A percentile compares a stretch with the other conserved stretches of the same genome.
Evolutionary conservation across 31 red algal genomes (phyloP).

Genomic region (Pterothamnion heteromorphum): DNA sequence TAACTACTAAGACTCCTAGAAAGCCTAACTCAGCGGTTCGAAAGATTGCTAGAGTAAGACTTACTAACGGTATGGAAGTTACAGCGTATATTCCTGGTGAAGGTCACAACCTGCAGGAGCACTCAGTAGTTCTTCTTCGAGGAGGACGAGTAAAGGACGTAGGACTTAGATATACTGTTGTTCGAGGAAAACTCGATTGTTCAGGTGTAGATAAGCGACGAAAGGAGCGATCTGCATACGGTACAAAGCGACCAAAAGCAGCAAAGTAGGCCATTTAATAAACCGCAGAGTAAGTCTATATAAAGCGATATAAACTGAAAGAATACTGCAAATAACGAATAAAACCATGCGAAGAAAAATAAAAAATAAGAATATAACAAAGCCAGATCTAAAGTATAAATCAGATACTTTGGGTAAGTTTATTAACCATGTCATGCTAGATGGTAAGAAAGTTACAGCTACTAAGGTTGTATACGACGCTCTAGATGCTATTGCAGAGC

Average conservation of each 20-base stretch:
- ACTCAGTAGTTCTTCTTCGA: conserved; percentile 38
- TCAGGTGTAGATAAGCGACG: conserved; percentile 32
- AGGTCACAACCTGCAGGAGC: conserved; percentile 44
- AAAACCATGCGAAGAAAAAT: neutral
- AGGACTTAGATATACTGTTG: conserved; percentile 10
- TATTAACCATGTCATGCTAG: neutral
- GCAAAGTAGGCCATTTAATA: neutral
- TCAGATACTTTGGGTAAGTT: neutral
- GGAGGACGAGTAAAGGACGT: conserved; percentile 41
- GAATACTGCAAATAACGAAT: neutral
- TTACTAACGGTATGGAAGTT: conserved; percentile 34
- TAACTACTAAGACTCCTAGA: conserved; percentile 32
- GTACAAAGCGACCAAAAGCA: conserved; percentile 44
- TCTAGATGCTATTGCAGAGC: neutral
- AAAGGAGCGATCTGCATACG: conserved; percentile 53
- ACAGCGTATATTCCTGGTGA: conserved; percentile 46
- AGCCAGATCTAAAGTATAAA: neutral
- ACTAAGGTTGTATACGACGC: neutral
- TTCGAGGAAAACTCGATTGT: conserved; percentile 59
- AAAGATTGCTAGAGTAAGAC: conserved; percentile 39
- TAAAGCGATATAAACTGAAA: neutral
- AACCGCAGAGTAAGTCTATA: neutral
- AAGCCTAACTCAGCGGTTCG: conserved; percentile 46
- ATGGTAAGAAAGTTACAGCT: conserved; percentile 31
- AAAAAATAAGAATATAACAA: neutral